Conservation (phyloP, 192 early-diverging fungal species). For the Backusella psychrophila region DNA sequence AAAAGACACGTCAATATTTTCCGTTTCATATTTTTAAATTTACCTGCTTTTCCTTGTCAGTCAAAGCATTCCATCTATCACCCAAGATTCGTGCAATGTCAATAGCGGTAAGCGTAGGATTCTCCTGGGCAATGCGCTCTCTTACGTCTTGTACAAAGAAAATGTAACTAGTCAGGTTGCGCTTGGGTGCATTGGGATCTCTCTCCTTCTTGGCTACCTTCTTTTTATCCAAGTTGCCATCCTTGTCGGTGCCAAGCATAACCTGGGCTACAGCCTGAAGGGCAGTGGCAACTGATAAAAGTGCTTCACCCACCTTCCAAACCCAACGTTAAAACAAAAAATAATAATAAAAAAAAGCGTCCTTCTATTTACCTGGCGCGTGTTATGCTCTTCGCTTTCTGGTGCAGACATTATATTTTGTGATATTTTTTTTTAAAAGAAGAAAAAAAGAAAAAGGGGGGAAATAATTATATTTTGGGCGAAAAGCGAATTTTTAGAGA, state of each 20-base stretch:
- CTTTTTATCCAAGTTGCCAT: background rate
- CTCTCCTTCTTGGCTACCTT: background rate
- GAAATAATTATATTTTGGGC: background rate
- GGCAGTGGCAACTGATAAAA: background rate
- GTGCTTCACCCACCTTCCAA: background rate
- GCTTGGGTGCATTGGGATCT: constrained; percentile 6
- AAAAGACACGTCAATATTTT: background rate
- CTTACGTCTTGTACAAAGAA: background rate
- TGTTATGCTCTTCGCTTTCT: background rate
- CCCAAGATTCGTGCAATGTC: background rate
- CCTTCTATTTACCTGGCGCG: background rate
- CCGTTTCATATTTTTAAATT: background rate
- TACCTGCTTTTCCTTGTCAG: constrained; percentile 13
- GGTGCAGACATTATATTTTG: background rate
- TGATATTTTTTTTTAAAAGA: background rate
- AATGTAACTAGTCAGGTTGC: background rate
- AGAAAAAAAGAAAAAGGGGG: background rate
- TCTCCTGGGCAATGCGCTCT: background rate
- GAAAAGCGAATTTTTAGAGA: background rate
- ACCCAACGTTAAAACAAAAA: background rate
- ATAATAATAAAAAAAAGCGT: background rate
- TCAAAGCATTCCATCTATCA: background rate
- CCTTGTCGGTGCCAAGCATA: background rate
- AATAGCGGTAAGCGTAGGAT: background rate
- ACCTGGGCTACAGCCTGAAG: background rate